A percentile compares a stretch with the other conserved stretches of the same genome.
phyloP scores from a whole-genome alignment of 2,329 filamentous ascomycete genomes.

The Fusarium transvaalense region DNA sequence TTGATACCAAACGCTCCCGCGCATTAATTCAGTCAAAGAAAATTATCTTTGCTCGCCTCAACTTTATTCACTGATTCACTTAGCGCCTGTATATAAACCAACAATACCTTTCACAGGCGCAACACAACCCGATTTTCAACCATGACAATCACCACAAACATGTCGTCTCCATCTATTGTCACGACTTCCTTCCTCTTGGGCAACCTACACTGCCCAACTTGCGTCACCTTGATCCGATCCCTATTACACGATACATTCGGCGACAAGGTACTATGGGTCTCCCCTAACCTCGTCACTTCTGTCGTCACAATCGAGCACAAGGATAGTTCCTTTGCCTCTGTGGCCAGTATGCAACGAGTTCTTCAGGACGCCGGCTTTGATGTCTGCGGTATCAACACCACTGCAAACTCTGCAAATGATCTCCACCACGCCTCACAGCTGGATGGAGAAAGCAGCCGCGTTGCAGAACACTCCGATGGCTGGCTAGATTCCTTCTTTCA shows the following conservation, averaged over 20 bases:
- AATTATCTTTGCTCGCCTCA: background rate
- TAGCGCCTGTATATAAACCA: background rate
- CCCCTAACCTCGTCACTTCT: constrained; percentile 78
- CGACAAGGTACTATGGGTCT: constrained; percentile 68
- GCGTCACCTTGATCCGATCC: constrained; percentile 74
- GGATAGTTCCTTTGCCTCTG: constrained; percentile 56
- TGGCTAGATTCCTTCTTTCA: constrained; percentile 51
- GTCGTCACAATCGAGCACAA: constrained; percentile 72
- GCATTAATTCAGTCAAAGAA: background rate
- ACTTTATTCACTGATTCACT: constrained; percentile 24
- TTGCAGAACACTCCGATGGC: constrained; percentile 35
- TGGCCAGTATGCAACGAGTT: constrained; percentile 59
- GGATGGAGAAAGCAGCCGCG: constrained; percentile 44
- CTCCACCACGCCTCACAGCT: constrained; percentile 42
- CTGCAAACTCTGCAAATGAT: constrained; percentile 50
- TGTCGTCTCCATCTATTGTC: constrained; percentile 50
- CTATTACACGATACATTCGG: constrained; percentile 63
- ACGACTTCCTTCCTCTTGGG: constrained; percentile 75
- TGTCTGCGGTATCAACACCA: constrained; percentile 62
- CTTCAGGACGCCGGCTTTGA: constrained; percentile 72
- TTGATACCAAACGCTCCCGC: background rate
- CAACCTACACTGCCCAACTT: constrained; percentile 84
- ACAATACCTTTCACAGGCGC: background rate
- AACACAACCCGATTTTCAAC: background rate
- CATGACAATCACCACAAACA: constrained; percentile 35